These are phyloP conservation scores for Coemansia guatemalensis DNA, from an alignment of 192 early-diverging fungal species.

Conservation along the genomic window DNA sequence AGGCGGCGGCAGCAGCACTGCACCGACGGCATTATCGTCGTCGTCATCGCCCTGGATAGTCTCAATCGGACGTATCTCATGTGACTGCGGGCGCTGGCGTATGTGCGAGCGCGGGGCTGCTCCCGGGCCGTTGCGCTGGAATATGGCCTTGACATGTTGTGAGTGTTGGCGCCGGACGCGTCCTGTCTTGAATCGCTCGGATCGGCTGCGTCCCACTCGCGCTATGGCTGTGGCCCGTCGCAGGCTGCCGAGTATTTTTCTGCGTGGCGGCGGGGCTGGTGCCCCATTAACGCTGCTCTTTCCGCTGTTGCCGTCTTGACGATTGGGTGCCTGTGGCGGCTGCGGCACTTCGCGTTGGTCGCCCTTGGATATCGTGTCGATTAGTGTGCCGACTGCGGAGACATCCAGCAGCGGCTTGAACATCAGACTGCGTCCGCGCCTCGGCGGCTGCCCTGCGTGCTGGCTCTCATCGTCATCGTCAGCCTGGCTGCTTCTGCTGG, in stretches of 20 bases:
- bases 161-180: not conserved
- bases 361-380: conserved; percentile 26
- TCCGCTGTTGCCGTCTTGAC: not conserved
- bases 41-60: conserved; percentile 13
- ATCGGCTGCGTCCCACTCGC: not conserved
- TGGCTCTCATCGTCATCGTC: not conserved
- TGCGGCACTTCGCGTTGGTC: not conserved
- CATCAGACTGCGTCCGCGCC: conserved; percentile 44
- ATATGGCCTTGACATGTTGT: not conserved
- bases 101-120: not conserved
- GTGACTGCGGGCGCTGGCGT: conserved; percentile 4
- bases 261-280: not conserved
- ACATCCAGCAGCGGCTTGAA: conserved; percentile 44
- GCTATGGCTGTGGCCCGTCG: conserved; percentile 9
- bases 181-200: not conserved
- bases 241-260: conserved; percentile 23
- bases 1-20: not conserved
- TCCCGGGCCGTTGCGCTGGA: not conserved
- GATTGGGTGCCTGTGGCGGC: not conserved
- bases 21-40: not conserved
- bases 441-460: conserved; percentile 10
- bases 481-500: not conserved
- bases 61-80: conserved; percentile 23
- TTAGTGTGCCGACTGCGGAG: conserved; percentile 29
- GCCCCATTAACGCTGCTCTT: not conserved